A percentile compares a stretch with the other conserved stretches of the same genome.
phyloP scores from a whole-genome alignment of 176 grass and related monocot genomes.

The Areca catechu region DNA sequence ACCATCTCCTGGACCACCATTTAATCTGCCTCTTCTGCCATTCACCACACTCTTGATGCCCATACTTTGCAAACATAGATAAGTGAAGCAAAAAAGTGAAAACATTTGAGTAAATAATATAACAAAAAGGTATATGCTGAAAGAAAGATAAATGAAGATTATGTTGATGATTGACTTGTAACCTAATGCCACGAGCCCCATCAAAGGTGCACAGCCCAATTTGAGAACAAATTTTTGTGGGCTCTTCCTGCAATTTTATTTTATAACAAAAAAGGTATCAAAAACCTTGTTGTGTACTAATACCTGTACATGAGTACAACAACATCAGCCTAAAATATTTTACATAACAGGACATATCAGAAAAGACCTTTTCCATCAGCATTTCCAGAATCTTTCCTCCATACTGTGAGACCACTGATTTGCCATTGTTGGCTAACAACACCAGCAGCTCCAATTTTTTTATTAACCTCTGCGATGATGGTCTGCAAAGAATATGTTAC shows the following conservation, averaged over 20 bases:
- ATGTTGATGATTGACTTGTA: background rate
- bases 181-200: constrained; percentile 21
- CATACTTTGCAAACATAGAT: constrained; percentile 4
- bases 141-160: background rate
- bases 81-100: background rate
- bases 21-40: background rate
- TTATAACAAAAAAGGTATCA: too few species aligned
- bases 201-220: constrained; percentile 36
- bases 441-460: constrained; percentile 43
- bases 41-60: constrained; percentile 32
- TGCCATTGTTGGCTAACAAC: constrained; percentile 42
- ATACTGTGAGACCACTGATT: constrained; percentile 31
- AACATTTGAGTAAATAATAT: background rate
- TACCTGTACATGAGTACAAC: too few species aligned
- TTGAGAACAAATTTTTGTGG: constrained; percentile 28
- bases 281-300: too few species aligned
- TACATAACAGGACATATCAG: background rate
- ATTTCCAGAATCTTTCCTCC: constrained; percentile 40
- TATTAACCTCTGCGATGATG: constrained; percentile 38
- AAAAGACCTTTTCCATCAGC: constrained; percentile 25
- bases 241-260: constrained; percentile 21
- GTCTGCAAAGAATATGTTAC: constrained; percentile 18
- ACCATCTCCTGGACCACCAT: constrained; percentile 3
- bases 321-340: background rate
- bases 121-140: background rate